Base-by-base conservation (phyloP, 2,329 filamentous ascomycete species). In the Ophiostoma novo-ulmi region DNA sequence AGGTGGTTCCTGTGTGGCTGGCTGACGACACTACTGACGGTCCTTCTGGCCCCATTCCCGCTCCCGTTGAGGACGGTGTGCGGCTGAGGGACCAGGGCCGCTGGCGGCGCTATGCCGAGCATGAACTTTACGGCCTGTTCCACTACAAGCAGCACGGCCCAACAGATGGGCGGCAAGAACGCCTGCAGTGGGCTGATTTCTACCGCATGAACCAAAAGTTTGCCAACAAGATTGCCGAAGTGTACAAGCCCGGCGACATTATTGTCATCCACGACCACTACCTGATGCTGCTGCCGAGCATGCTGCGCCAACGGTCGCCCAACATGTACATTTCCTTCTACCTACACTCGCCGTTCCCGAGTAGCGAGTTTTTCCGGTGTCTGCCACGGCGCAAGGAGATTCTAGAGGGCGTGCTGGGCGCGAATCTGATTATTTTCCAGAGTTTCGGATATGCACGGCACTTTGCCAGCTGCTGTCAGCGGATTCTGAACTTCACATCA, bases 131-230 rank as follows among this genome's bases (percentile, higher is more conserved):
- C 81, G 93, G 92, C 0, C 85, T 97, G 11, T 93, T 97, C 78
- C 94, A 98, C 80, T 98, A 98, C 84, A 97, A 97, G 81, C 92
- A 95, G 77, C 92, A 97, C 77, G 92, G 94, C 78, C 93, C 94
- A 1, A 92, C 89, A 14, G 92, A 97, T 78, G 93, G 93, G 48
- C 88, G 91, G 75, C 88, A 88, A 22, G 92, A 95, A 78, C 89
- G 92, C 69, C 85, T 91, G 61, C 89, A 93, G 76, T 98, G 94
- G 94, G 88, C 91, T 36, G 93, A 98, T 80, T 98, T 97, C 81
- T 91, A 93, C 79, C 89, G 90, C 69, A 90, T 97, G 87, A 98
- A 97, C 81, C 90, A 93, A 77, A 89, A 93, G 74, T 97, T 97
- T 76, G 94, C 94, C 73, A 91, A 97, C 79, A 89, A 89, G 73